Percentiles rank a stretch among this genome's conserved stretches.
Conservation (phyloP, 805 yeast genomes). For the Komagataella phaffii region DNA sequence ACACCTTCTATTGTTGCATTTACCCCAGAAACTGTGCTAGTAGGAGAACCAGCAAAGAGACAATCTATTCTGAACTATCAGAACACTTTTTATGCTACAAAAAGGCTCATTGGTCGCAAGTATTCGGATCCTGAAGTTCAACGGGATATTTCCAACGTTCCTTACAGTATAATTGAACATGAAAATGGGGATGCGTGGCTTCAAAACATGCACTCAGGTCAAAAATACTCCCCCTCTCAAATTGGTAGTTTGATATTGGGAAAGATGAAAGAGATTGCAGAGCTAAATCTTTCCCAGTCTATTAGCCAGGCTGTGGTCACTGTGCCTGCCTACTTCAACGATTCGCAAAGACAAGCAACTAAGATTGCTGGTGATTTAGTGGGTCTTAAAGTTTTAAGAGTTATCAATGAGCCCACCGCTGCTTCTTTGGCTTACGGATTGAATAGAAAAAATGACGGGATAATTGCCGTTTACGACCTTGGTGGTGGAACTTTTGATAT, state of each 20-base stretch:
- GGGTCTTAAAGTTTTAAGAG: constrained; percentile 78
- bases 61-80: constrained; percentile 92
- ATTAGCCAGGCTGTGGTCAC: constrained; percentile 84
- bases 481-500: constrained; percentile 98
- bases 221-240: constrained; percentile 87
- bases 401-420: constrained; percentile 81
- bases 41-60: constrained; percentile 92
- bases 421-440: constrained; percentile 91
- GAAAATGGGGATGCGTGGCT: constrained; percentile 94
- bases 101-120: constrained; percentile 89
- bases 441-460: constrained; percentile 50
- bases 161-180: constrained; percentile 85
- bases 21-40: constrained; percentile 80
- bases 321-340: constrained; percentile 83
- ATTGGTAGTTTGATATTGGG: constrained; percentile 85
- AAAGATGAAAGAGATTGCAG: constrained; percentile 95
- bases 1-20: constrained; percentile 94
- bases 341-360: constrained; percentile 83
- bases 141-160: constrained; percentile 76
- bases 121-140: constrained; percentile 84
- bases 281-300: constrained; percentile 61
- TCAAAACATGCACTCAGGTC: constrained; percentile 60
- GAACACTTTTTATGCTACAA: constrained; percentile 89
- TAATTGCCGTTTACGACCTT: constrained; percentile 88
- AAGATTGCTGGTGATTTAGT: constrained; percentile 93